phyloP scores from a whole-genome alignment of 2,329 filamentous ascomycete species.

The Alternaria infectoria region DNA sequence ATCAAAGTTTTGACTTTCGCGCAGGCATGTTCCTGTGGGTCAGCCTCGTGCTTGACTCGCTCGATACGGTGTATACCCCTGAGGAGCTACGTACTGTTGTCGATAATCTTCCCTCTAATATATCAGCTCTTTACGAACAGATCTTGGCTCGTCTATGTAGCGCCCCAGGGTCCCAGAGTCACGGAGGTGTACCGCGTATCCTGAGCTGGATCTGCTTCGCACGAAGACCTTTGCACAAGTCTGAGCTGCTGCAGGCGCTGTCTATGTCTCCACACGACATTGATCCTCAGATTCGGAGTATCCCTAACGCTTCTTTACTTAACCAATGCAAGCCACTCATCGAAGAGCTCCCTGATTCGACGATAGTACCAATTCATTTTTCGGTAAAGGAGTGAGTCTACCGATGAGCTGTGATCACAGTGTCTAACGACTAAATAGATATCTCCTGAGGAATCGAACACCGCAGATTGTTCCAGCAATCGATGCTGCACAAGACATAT shows the following conservation, averaged over 20 bases:
- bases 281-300: background rate
- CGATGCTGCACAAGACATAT: background rate
- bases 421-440: background rate
- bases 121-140: background rate
- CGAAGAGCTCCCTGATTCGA: background rate
- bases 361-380: background rate
- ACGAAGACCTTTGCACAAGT: background rate
- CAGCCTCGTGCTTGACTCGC: background rate
- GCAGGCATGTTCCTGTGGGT: background rate
- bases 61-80: background rate
- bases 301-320: background rate
- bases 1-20: accelerated
- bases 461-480: background rate
- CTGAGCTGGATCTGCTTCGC: background rate
- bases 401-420: no score
- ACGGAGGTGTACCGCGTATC: background rate
- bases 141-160: background rate
- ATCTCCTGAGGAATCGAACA: background rate
- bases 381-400: background rate
- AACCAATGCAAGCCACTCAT: background rate
- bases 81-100: background rate
- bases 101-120: background rate
- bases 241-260: background rate
- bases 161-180: background rate
- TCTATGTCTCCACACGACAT: background rate